A percentile compares a stretch with the other conserved stretches of the same genome.
phyloP scores from a whole-genome alignment of 106 monocot species.

The Apostasia ramifera region DNA sequence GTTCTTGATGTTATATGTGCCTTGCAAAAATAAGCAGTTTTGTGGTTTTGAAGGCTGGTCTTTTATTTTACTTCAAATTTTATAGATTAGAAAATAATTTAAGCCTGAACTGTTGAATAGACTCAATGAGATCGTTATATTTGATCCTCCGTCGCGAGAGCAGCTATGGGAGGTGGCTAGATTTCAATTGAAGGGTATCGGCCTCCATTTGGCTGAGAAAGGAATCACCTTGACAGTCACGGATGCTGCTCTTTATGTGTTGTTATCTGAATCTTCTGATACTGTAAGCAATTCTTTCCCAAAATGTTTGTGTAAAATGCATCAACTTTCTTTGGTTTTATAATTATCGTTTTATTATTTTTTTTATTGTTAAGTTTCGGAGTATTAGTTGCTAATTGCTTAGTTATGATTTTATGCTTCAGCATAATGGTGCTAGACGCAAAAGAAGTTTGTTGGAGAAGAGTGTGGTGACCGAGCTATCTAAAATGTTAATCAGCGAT shows the following conservation, averaged over 20 bases:
- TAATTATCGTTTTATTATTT: no score
- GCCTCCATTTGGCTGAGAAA: conserved; percentile 42
- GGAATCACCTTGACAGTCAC: conserved; percentile 51
- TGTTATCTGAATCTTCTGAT: conserved; percentile 52
- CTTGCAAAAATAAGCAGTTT: neutral
- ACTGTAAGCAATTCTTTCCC: conserved; percentile 28
- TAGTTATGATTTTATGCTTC: neutral
- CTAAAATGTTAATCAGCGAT: conserved; percentile 60
- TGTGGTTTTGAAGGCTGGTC: no score
- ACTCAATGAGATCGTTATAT: conserved; percentile 67
- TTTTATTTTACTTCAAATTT: neutral
- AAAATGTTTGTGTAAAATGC: no score
- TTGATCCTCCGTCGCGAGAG: conserved; percentile 68
- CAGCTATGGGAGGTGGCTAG: conserved; percentile 59
- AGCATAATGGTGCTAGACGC: conserved; percentile 67
- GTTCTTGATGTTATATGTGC: neutral
- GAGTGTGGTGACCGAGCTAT: conserved; percentile 68
- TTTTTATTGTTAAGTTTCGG: no score
- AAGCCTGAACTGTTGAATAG: conserved; percentile 58
- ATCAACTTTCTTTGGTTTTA: no score
- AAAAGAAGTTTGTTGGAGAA: conserved; percentile 81
- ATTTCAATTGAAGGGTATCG: conserved; percentile 68
- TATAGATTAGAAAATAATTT: conserved; percentile 51
- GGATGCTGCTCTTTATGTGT: conserved; percentile 55
- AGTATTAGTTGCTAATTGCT: neutral